Evolutionary conservation across 2,329 filamentous ascomycete species (phyloP), one percentile per base, ranked within the genome.

Genomic region (Sarocladium kiliense): DNA sequence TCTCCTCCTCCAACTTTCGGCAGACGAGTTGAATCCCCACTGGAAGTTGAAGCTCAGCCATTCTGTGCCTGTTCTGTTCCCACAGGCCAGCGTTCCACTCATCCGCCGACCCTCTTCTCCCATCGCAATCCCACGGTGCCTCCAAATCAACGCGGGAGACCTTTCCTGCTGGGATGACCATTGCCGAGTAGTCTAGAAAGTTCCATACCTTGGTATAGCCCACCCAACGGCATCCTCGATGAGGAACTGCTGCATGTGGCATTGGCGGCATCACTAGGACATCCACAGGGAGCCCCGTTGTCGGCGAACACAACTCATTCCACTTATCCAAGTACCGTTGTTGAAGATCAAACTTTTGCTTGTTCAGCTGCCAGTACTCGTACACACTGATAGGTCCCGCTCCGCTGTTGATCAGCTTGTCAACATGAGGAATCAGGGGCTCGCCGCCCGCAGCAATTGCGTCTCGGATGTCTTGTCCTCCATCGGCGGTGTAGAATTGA

Each of bases 361-460:
- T 80, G 66, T 86, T 87, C 6, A 88, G 72, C 60, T 86, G 82
- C 85, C 84, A 88, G 66, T 87, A 88, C 3, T 84, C 73, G 56
- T 81, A 86, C 0, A 86, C 81, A 0, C 80, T 84, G 14, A 86
- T 80, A 1, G 81, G 5, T 3, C 16, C 64, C 11, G 73, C 60
- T 2, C 74, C 78, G 0, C 74, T 71, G 53, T 80, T 79, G 14
- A 86, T 65, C 5, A 87, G 71, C 0, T 69, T 73, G 61, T 85
- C 73, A 0, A 87, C 82, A 55, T 84, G 79, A 0, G 79, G 77
- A 3, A 86, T 76, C 39, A 76, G 77, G 0, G 84, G 83, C 55
- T 87, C 84, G 1, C 84, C 82, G 1, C 76, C 81, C 1, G 68
- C 72, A 3, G 66, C 62, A 0, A 87, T 68, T 27, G 81, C 81